Evolutionary conservation across 2,329 filamentous ascomycete species (phyloP).

Genomic region (Bisporella sp.): DNA sequence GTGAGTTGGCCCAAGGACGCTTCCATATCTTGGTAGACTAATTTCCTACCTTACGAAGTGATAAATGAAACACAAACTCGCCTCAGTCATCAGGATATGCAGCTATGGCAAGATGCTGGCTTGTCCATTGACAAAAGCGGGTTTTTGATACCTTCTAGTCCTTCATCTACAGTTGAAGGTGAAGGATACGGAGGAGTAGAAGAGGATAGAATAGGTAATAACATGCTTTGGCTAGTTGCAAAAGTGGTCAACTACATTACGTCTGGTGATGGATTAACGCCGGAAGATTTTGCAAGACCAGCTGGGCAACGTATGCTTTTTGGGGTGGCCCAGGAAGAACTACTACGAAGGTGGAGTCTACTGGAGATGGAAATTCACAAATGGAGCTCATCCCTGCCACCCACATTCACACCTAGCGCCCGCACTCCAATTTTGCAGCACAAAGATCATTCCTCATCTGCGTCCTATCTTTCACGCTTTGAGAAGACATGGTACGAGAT

Average conservation of each 20-base stretch:
- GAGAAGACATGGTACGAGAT: constrained; percentile 56
- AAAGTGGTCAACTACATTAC: constrained; percentile 61
- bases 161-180: constrained; percentile 13
- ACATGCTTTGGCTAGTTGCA: constrained; percentile 57
- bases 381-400: constrained; percentile 52
- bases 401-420: constrained; percentile 51
- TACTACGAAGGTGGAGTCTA: constrained; percentile 44
- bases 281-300: constrained; percentile 27
- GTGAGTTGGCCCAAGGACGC: constrained; percentile 28
- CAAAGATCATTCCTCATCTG: constrained; percentile 15
- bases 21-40: background rate
- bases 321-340: constrained; percentile 41
- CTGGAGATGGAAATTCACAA: constrained; percentile 49
- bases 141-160: constrained; percentile 39
- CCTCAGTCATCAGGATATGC: constrained; percentile 53
- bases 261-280: constrained; percentile 43
- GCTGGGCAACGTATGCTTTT: constrained; percentile 32
- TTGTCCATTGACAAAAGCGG: constrained; percentile 49
- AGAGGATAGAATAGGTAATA: constrained; percentile 58
- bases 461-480: constrained; percentile 33
- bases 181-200: constrained; percentile 41
- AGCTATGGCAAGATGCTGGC: constrained; percentile 57
- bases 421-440: constrained; percentile 32
- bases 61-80: constrained; percentile 55
- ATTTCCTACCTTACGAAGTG: constrained; percentile 24